These are phyloP conservation scores for Penicillium arizonense DNA, from an alignment of 495 filamentous ascomycete species.

Conservation along the genomic window DNA sequence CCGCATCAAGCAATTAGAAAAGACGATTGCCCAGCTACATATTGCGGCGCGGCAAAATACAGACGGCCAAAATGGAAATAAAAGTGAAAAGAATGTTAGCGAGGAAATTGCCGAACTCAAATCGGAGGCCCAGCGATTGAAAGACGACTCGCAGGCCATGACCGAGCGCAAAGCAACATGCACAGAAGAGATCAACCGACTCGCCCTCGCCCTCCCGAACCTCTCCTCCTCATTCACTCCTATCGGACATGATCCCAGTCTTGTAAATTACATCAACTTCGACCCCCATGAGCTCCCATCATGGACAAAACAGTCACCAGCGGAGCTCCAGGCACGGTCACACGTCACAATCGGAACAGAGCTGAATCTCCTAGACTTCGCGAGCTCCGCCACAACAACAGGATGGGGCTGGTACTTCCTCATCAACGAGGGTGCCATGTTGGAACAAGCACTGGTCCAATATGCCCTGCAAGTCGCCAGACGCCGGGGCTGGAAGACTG, in stretches of 20 bases:
- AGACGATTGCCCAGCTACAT: conserved; percentile 37
- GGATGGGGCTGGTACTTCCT: conserved; percentile 99
- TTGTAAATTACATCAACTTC: conserved; percentile 73
- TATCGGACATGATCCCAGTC: conserved; percentile 55
- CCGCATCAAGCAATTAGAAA: conserved; percentile 42
- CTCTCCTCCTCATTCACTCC: conserved; percentile 76
- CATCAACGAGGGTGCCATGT: conserved; percentile 78
- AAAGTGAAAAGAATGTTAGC: neutral
- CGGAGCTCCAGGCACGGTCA: conserved; percentile 48
- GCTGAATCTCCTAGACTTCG: conserved; percentile 82
- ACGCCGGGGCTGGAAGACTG: conserved; percentile 68
- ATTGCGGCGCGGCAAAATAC: conserved; percentile 23
- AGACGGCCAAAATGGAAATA: conserved; percentile 1
- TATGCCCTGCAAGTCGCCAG: conserved; percentile 73
- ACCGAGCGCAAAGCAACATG: conserved; percentile 58
- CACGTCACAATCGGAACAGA: conserved; percentile 84
- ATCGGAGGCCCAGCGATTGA: conserved; percentile 67
- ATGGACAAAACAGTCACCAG: conserved; percentile 47
- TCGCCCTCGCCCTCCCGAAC: conserved; percentile 84
- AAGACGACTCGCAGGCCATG: conserved; percentile 59
- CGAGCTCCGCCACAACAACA: conserved; percentile 68
- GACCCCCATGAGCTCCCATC: conserved; percentile 55
- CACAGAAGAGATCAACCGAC: conserved; percentile 63
- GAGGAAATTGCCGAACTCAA: conserved; percentile 37
- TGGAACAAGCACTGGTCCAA: conserved; percentile 89